Percentiles rank a stretch among this genome's conserved stretches.
Conservation (phyloP, 148 eudicot genomes). For the Suaeda aralocaspica region DNA sequence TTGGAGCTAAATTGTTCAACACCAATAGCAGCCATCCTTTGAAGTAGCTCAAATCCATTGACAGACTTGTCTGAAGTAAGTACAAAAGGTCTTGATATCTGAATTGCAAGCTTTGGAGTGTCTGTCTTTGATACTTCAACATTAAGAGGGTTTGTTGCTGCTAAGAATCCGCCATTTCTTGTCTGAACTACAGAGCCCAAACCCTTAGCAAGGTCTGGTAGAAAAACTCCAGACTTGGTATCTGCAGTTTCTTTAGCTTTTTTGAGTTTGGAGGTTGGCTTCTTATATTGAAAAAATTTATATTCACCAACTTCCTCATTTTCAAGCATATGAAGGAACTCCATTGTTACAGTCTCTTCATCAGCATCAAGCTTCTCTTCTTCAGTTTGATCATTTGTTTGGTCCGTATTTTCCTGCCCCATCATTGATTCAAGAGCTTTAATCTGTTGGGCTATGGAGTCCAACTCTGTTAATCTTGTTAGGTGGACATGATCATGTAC, state of each 20-base stretch:
- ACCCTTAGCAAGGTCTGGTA: conserved; percentile 93
- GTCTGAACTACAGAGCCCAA: conserved; percentile 87
- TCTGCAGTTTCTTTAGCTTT: conserved; percentile 33
- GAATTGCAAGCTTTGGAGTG: conserved; percentile 86
- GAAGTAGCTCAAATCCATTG: conserved; percentile 67
- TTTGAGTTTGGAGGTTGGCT: conserved; percentile 27
- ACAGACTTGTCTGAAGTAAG: conserved; percentile 36
- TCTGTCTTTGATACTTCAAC: conserved; percentile 50
- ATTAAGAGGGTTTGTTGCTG: conserved; percentile 72
- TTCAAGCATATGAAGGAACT: conserved; percentile 88
- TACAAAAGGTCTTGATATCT: conserved; percentile 69
- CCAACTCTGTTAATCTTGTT: conserved; percentile 70
- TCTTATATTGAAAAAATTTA: conserved; percentile 19
- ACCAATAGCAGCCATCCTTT: conserved; percentile 70
- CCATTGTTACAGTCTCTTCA: conserved; percentile 82
- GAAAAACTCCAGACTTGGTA: conserved; percentile 42
- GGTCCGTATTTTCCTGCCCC: conserved; percentile 40
- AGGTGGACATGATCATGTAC: conserved; percentile 65
- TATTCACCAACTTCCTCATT: conserved; percentile 31
- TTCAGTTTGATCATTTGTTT: conserved; percentile 43
- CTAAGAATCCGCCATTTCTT: conserved; percentile 77
- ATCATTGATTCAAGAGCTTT: conserved; percentile 90
- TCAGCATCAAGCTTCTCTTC: conserved; percentile 69
- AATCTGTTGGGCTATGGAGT: conserved; percentile 84
- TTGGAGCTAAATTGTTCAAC: conserved; percentile 61